Conservation (phyloP, 1,284 basidiomycete genomes). For the Cutaneotrichosporon sp. region DNA sequence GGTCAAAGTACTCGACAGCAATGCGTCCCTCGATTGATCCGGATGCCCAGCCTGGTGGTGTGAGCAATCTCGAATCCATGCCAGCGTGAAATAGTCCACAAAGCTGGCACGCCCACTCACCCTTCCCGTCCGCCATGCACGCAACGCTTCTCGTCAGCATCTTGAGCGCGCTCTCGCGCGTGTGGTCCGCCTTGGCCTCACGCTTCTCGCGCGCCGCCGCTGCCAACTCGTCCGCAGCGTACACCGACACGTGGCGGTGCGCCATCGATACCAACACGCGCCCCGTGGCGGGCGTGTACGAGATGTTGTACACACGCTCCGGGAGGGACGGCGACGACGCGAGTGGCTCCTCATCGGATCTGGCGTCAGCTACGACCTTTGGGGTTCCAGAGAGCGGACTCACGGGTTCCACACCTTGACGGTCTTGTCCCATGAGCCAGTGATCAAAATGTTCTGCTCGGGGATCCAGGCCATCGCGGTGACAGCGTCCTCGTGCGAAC, state of each 20-base stretch:
- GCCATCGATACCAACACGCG: constrained; percentile 87
- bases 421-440: constrained; percentile 87
- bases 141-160: constrained; percentile 89
- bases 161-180: constrained; percentile 88
- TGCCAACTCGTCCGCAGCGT: constrained; percentile 71
- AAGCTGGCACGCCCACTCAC: constrained; percentile 55
- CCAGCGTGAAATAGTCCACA: not conserved
- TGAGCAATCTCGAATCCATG: not conserved
- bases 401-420: constrained; percentile 80
- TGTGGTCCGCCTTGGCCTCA: constrained; percentile 63
- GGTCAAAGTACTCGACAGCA: constrained; percentile 95
- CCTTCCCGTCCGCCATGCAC: constrained; percentile 89
- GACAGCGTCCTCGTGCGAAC: constrained; percentile 54
- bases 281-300: constrained; percentile 44
- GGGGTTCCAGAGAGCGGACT: constrained; percentile 46
- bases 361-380: constrained; percentile 38
- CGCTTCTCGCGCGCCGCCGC: constrained; percentile 58
- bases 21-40: constrained; percentile 94
- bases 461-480: constrained; percentile 52
- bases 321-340: constrained; percentile 66
- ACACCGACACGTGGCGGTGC: constrained; percentile 81
- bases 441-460: constrained; percentile 62
- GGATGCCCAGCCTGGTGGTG: constrained; percentile 81
- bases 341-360: constrained; percentile 58
- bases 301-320: constrained; percentile 77